A percentile compares a stretch with the other conserved stretches of the same genome.
phyloP scores from a whole-genome alignment of 176 grass and related monocot genomes.

The Eleusine coracana region DNA sequence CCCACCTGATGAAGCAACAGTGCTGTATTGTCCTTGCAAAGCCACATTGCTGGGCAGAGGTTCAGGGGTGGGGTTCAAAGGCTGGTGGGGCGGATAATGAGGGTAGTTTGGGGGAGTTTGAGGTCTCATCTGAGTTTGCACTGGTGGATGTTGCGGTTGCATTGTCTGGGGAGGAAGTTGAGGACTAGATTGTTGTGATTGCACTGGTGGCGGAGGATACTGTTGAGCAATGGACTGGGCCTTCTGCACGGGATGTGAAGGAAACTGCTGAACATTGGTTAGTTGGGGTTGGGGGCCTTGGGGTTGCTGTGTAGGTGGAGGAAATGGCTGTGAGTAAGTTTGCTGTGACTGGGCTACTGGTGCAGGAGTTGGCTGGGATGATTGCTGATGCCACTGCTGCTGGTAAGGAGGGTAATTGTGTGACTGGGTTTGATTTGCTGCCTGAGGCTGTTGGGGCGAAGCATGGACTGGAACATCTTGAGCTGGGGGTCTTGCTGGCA shows the following conservation, averaged over 20 bases:
- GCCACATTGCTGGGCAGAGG: slow-evolving; percentile 56
- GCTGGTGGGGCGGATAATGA: slow-evolving; percentile 64
- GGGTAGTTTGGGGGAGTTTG: slow-evolving; percentile 67
- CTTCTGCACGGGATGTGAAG: slow-evolving; percentile 32
- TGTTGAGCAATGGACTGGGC: slow-evolving; percentile 45
- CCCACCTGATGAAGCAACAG: slow-evolving; percentile 48
- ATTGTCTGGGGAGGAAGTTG: slow-evolving; percentile 48
- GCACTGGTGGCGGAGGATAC: slow-evolving; percentile 34
- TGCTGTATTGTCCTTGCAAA: slow-evolving; percentile 65
- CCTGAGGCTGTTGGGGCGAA: slow-evolving; percentile 52
- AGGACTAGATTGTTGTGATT: slow-evolving; percentile 49
- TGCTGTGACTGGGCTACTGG: slow-evolving; percentile 49
- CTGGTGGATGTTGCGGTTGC: slow-evolving; percentile 51
- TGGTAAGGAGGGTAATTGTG: slow-evolving; percentile 52
- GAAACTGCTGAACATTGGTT: slow-evolving; percentile 40
- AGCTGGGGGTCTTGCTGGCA: slow-evolving; percentile 50
- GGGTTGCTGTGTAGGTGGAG: slow-evolving; percentile 44
- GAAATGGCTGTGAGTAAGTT: slow-evolving; percentile 52
- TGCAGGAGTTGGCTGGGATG: slow-evolving; percentile 44
- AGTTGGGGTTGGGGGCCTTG: slow-evolving; percentile 41
- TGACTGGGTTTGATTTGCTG: slow-evolving; percentile 42
- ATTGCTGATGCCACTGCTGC: slow-evolving; percentile 58
- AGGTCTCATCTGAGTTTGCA: slow-evolving; percentile 67
- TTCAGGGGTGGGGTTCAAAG: slow-evolving; percentile 63
- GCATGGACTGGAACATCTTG: slow-evolving; percentile 59